Evolutionary conservation across 345 rosid genomes (phyloP).

Genomic region (Eucalyptus grandis): DNA sequence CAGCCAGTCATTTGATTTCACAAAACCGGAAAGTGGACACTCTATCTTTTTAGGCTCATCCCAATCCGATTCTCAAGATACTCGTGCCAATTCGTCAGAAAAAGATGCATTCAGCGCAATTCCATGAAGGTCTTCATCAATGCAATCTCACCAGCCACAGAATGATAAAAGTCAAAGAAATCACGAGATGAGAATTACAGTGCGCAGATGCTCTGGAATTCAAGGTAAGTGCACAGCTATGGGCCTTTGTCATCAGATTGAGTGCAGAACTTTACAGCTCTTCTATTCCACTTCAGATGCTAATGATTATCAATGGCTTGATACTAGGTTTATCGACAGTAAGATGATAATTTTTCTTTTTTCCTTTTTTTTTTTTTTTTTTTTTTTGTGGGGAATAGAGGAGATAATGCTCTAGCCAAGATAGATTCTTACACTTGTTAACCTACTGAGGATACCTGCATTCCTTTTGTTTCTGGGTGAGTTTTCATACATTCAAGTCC

Average conservation of each 20-base stretch:
- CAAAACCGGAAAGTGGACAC: neutral
- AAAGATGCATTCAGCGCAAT: neutral
- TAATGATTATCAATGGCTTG: neutral
- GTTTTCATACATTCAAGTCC: neutral
- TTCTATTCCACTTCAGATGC: neutral
- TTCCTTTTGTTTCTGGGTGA: neutral
- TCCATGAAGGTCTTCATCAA: neutral
- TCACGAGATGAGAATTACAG: neutral
- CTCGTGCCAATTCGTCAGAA: neutral
- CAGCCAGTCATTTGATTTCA: neutral
- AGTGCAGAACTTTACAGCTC: neutral
- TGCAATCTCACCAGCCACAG: neutral
- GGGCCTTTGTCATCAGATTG: neutral
- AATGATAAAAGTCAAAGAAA: neutral
- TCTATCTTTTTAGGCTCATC: neutral
- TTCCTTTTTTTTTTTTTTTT: rapidly evolving
- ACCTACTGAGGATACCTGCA: neutral
- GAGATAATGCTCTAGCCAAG: neutral
- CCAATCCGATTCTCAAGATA: neutral
- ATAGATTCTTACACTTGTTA: neutral
- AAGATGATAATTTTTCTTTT: neutral
- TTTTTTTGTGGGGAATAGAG: neutral
- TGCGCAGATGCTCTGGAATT: neutral
- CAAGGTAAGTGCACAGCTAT: neutral
- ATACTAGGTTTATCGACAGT: neutral